Percentiles rank a stretch among this genome's conserved stretches.
Conservation (phyloP, 352 stramenopile species). For the Phytophthora lateralis region DNA sequence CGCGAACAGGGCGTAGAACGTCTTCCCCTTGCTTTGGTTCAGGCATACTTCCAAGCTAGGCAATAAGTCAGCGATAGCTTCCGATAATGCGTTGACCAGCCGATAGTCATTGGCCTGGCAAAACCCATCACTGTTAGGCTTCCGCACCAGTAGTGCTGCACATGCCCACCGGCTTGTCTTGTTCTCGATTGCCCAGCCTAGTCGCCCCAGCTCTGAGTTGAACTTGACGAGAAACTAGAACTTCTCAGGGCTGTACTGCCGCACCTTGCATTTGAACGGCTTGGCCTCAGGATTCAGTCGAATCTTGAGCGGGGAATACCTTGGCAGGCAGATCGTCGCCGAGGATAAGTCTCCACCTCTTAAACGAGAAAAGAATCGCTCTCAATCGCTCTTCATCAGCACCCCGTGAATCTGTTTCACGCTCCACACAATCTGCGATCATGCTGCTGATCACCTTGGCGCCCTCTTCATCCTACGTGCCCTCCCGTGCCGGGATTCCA, state of each 20-base stretch:
- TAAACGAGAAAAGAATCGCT: neutral
- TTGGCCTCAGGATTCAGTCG: slow-evolving; percentile 2
- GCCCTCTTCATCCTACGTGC: neutral
- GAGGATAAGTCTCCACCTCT: slow-evolving; percentile 3
- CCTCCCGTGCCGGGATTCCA: neutral
- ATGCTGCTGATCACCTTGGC: neutral
- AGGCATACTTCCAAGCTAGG: neutral
- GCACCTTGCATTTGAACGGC: slow-evolving; percentile 10
- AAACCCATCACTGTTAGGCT: slow-evolving; percentile 5
- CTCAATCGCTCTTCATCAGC: neutral
- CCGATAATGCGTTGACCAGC: neutral
- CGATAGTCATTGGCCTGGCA: slow-evolving; percentile 5
- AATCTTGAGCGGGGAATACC: slow-evolving; percentile 8
- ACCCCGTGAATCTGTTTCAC: neutral
- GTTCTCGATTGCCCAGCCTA: slow-evolving; percentile 14
- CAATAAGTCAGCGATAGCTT: slow-evolving; percentile 3
- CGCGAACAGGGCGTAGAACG: slow-evolving; percentile 19
- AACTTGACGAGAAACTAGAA: neutral
- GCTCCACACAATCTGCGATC: neutral
- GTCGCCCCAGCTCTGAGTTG: neutral
- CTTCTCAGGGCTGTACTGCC: slow-evolving; percentile 9
- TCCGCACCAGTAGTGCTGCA: slow-evolving; percentile 1
- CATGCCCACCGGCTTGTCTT: neutral
- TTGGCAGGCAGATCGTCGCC: slow-evolving; percentile 2
- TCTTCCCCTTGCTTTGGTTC: slow-evolving; percentile 1